Conservation (phyloP, 331 rosid genomes). For the Arachis monticola region DNA sequence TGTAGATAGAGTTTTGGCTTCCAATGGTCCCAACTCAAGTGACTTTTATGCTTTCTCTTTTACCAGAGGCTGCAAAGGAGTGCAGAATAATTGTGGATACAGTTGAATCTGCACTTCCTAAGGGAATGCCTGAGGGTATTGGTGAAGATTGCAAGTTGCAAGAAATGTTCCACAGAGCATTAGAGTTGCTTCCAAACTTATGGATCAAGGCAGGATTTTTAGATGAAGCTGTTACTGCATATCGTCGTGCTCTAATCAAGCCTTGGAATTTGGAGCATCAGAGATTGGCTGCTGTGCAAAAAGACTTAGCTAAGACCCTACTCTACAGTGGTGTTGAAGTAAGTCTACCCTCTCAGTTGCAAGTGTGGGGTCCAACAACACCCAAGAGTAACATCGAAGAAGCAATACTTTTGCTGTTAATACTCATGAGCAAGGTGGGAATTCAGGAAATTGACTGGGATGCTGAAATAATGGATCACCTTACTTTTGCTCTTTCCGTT, state of each 20-base stretch:
- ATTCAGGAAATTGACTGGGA: slow-evolving; percentile 73
- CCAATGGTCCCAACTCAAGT: background rate
- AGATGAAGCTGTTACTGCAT: slow-evolving; percentile 75
- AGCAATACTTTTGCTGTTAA: slow-evolving; percentile 66
- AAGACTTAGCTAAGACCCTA: slow-evolving; percentile 63
- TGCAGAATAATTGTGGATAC: slow-evolving; percentile 79
- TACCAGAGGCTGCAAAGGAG: slow-evolving; percentile 76
- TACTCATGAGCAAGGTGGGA: slow-evolving; percentile 63
- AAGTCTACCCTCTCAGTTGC: slow-evolving; percentile 59
- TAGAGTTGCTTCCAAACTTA: slow-evolving; percentile 72
- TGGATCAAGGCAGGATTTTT: slow-evolving; percentile 82
- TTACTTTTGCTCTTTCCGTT: slow-evolving; percentile 71
- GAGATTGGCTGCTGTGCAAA: slow-evolving; percentile 65
- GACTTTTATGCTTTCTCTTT: slow-evolving; percentile 40
- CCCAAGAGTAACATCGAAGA: slow-evolving; percentile 69
- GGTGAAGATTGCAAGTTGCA: slow-evolving; percentile 81
- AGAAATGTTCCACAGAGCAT: slow-evolving; percentile 75
- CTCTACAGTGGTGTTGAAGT: slow-evolving; percentile 82
- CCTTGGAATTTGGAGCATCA: slow-evolving; percentile 76
- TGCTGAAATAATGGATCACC: slow-evolving; percentile 78
- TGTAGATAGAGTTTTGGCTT: background rate
- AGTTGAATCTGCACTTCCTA: slow-evolving; percentile 72
- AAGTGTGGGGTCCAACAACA: slow-evolving; percentile 56
- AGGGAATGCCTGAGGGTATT: slow-evolving; percentile 65
- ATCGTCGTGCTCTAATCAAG: slow-evolving; percentile 69